Base-by-base conservation (phyloP, 2,329 filamentous ascomycete genomes). In the Fusarium phyllophilum region DNA sequence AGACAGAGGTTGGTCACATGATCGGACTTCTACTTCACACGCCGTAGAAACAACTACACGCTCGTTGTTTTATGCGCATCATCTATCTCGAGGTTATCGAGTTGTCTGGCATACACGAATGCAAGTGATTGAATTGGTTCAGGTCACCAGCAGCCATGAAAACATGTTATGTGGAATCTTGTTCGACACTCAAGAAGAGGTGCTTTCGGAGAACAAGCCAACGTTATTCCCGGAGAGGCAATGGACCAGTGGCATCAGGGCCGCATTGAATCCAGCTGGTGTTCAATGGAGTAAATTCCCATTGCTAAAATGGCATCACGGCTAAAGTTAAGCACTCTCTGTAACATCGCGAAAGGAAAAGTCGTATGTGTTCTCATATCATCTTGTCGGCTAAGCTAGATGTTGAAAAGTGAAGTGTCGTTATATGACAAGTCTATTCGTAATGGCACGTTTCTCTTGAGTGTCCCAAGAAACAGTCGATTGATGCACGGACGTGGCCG, bases 401-500 rank as follows among this genome's bases (percentile, higher is more conserved):
- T 29, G 58, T 45, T 41, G 44, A 57, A 55, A 65, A 52, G 38
- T 52, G 33, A 38, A 59, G 34, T 29, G 31, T 48, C 39, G 49
- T 49, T 73, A 61, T 73, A 61, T 77, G 75, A 77, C 74, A 75
- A 55, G 75, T 75, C 65, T 70, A 14, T 44, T 60, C 41, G 38
- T 41, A 33, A 71, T 77, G 75, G 72, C 44, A 66, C 65, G 75
- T 74, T 72, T 65, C 49, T 63, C 51, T 62, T 38, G 29, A 69
- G 66, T 56, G 60, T 60, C 46, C 66, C 45, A 68, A 68, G 57
- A 72, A 77, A 76, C 75, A 64, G 65, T 66, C 75, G 74, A 76
- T 70, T 52, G 38, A 69, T 66, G 75, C 75, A 75, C 75, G 75
- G 75, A 75, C 74, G 66, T 72, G 74, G 75, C 75, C 75, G 75